These are phyloP conservation scores for Blastobotrys elegans DNA, from an alignment of 1,139 yeast genomes.

Conservation along the genomic window DNA sequence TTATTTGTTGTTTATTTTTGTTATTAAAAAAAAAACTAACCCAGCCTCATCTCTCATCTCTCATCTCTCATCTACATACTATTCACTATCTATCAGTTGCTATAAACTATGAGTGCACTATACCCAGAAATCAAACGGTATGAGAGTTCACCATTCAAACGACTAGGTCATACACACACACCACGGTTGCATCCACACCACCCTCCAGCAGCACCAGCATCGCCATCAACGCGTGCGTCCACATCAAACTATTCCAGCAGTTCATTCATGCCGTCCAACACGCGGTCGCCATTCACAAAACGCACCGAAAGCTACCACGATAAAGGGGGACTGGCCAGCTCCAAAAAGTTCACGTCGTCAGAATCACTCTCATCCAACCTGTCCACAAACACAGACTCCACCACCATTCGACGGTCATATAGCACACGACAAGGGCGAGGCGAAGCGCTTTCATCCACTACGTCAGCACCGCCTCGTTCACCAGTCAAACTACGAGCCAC, in stretches of 20 bases:
- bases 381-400: conserved; percentile 7
- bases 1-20: too few relatives aligned
- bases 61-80: too few relatives aligned
- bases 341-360: conserved; percentile 6
- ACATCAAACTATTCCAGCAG: conserved; percentile 1
- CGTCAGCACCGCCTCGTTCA: conserved; percentile 9
- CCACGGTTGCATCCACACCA: not conserved
- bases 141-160: conserved; percentile 1
- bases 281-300: conserved; percentile 5
- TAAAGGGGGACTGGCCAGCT: not conserved
- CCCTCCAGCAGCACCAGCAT: not conserved
- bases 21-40: not conserved
- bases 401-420: conserved; percentile 8
- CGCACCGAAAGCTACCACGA: not conserved
- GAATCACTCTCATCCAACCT: conserved; percentile 11
- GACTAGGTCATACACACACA: not conserved
- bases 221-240: not conserved
- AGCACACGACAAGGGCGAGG: not conserved
- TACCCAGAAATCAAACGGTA: conserved; percentile 12
- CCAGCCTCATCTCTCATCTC: too few relatives aligned
- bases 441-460: not conserved
- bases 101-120: conserved; percentile 13
- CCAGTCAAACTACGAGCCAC: conserved; percentile 16
- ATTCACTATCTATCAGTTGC: too few relatives aligned
- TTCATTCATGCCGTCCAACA: conserved; percentile 1